Evolutionary conservation across 805 yeast species (phyloP), one percentile per base, ranked within the genome.

Genomic region (Ogataea pilisensis): DNA sequence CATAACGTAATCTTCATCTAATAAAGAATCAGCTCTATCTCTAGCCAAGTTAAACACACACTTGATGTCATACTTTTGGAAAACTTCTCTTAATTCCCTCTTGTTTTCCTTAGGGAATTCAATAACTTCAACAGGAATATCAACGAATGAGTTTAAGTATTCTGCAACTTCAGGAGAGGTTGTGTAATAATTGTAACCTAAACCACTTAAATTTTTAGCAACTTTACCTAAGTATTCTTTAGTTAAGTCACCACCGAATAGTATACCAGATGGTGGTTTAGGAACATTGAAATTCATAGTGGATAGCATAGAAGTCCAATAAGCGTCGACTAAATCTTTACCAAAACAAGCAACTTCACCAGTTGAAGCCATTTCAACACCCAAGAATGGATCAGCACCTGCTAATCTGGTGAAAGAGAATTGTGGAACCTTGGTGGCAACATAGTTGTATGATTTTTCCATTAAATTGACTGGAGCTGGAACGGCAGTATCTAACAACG

Each of bases 301-400:
- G 37, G 96, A 78, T 74, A 93, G 97, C 56, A 91, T 80, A 13
- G 98, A 83, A 34, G 97, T 84, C 98, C 98, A 93, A 76, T 93
- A 93, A 27, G 98, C 96, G 68, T 93, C 98, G 42, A 75, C 56
- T 48, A 84, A 64, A 65, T 87, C 83, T 47, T 72, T 72, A 55
- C 99, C 99, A 62, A 93, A 93, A 63, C 96, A 86, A 24, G 99
- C 99, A 62, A 93, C 85, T 70, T 93, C 99, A 66, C 99, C 99
- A 38, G 99, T 93, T 11, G 98, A 90, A 6, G 98, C 83, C 99
- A 93, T 93, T 72, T 93, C 99, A 52, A 93, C 99, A 50, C 99
- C 99, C 61, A 93, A 75, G 76, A 86, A 90, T 49, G 99, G 99
- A 66, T 93, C 99, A 37, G 99, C 99, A 52, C 99, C 99, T 16